A percentile compares a stretch with the other conserved stretches of the same genome.
phyloP scores from a whole-genome alignment of 139 green algal genomes.

The Closterium sp. region DNA sequence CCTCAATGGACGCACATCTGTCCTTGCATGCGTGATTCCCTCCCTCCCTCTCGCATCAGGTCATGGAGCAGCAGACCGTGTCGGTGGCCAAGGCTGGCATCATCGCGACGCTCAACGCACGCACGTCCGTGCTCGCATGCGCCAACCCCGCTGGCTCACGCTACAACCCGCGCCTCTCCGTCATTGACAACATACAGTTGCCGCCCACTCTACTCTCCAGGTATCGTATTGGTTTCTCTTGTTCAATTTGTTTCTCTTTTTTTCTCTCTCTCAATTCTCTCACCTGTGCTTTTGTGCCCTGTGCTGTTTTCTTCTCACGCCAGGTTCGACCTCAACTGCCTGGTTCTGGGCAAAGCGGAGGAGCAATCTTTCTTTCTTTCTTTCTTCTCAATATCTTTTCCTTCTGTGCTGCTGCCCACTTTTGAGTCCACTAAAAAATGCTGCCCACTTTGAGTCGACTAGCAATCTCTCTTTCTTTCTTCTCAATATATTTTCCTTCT shows the following conservation, averaged over 20 bases:
- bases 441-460: too few relatives aligned
- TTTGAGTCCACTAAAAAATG: too few relatives aligned
- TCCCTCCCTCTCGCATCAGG: constrained; percentile 57
- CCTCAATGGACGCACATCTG: constrained; percentile 91
- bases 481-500: too few relatives aligned
- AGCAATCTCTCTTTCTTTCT: too few relatives aligned
- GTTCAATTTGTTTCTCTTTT: background rate
- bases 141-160: constrained; percentile 75
- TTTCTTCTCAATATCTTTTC: too few relatives aligned
- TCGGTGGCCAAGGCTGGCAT: constrained; percentile 97
- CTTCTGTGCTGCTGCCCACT: too few relatives aligned
- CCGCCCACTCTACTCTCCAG: constrained; percentile 90
- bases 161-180: constrained; percentile 83
- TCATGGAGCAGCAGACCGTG: constrained; percentile 99
- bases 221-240: constrained; percentile 6
- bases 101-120: constrained; percentile 94
- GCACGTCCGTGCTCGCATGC: constrained; percentile 79
- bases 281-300: background rate
- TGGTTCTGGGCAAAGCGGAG: too few relatives aligned
- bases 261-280: too few relatives aligned
- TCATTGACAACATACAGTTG: constrained; percentile 98
- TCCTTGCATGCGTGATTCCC: constrained; percentile 79
- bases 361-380: too few relatives aligned
- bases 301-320: background rate
- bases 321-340: background rate